Conservation (phyloP, 2,329 filamentous ascomycete species). For the Venturiaceae sp. region DNA sequence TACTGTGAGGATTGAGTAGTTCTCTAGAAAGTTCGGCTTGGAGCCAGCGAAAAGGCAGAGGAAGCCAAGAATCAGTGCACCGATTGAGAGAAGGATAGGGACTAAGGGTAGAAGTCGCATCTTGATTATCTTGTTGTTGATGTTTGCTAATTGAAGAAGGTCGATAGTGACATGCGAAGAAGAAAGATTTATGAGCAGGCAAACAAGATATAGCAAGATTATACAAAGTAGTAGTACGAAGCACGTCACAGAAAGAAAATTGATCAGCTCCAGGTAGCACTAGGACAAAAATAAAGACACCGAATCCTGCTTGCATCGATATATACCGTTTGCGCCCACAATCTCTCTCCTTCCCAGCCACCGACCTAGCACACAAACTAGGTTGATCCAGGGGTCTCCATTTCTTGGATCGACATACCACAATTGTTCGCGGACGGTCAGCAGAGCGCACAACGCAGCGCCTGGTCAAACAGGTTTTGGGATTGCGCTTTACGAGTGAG, state of each 20-base stretch:
- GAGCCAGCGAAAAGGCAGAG: slow-evolving; percentile 53
- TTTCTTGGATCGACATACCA: background rate
- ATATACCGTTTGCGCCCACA: background rate
- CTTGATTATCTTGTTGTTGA: slow-evolving; percentile 8
- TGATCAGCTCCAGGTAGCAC: no score
- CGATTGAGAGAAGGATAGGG: slow-evolving; percentile 40
- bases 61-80: slow-evolving; percentile 48
- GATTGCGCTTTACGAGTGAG: background rate
- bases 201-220: background rate
- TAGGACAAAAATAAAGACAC: background rate
- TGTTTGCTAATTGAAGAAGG: background rate
- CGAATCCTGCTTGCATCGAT: background rate
- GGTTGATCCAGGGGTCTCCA: background rate
- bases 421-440: background rate
- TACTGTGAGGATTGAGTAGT: slow-evolving; percentile 48
- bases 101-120: slow-evolving; percentile 41
- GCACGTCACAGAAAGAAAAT: background rate
- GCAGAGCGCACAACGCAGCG: background rate
- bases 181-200: background rate
- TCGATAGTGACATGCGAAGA: no score
- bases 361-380: no score
- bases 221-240: background rate
- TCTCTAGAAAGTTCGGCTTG: slow-evolving; percentile 45
- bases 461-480: background rate
- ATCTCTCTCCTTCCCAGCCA: background rate